Evolutionary conservation across 2,329 filamentous ascomycete genomes (phyloP).

Genomic region (Aspergillus fumigatiaffinis): DNA sequence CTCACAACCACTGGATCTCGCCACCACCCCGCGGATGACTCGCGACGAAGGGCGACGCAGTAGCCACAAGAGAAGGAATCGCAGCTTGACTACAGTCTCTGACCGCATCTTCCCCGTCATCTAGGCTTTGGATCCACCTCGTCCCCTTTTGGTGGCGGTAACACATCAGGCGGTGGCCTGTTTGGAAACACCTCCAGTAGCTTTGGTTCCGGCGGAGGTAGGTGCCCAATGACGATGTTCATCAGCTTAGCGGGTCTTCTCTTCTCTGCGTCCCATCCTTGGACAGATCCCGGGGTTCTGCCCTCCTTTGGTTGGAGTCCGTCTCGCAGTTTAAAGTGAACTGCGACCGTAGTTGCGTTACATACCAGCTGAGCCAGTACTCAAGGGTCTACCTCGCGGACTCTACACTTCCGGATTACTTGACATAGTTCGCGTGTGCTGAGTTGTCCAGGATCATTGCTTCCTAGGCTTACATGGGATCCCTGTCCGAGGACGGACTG

Average conservation of each 20-base stretch:
- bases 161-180: conserved; percentile 29
- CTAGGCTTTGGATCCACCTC: conserved; percentile 40
- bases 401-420: neutral
- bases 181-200: conserved; percentile 36
- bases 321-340: neutral
- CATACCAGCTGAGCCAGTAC: neutral
- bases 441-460: neutral
- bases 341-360: neutral
- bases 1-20: conserved; percentile 20
- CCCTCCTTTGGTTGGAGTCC: neutral
- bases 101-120: conserved; percentile 35
- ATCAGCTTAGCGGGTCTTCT: conserved; percentile 25
- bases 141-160: conserved; percentile 35
- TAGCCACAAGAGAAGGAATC: conserved; percentile 28
- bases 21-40: conserved; percentile 17
- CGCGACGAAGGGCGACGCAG: conserved; percentile 25
- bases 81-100: conserved; percentile 35
- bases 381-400: neutral
- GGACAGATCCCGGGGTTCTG: conserved; percentile 5
- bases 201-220: conserved; percentile 43
- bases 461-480: conserved; percentile 1
- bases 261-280: conserved; percentile 8
- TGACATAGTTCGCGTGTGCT: neutral
- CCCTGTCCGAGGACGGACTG: conserved; percentile 3
- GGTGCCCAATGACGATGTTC: conserved; percentile 25